Conservation (phyloP, 2,329 filamentous ascomycete genomes). For the Aspergillus pseudotamarii region DNA sequence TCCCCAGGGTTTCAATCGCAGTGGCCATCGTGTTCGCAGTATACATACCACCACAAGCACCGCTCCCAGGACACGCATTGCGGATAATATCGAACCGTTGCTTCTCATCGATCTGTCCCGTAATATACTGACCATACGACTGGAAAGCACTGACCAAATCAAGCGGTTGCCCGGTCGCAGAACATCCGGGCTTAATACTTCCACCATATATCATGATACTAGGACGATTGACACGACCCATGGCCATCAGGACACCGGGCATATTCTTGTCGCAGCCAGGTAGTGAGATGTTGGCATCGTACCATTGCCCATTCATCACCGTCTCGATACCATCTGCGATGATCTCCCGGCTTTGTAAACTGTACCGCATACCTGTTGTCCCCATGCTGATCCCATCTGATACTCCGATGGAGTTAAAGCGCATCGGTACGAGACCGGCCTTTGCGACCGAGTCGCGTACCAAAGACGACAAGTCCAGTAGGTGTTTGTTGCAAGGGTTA, state of each 20-base stretch:
- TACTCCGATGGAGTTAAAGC: conserved; percentile 97
- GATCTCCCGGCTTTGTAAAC: conserved; percentile 86
- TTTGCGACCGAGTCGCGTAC: conserved; percentile 69
- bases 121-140: conserved; percentile 86
- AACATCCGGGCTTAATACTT: conserved; percentile 85
- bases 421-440: conserved; percentile 82
- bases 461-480: conserved; percentile 77
- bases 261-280: conserved; percentile 99
- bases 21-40: conserved; percentile 76
- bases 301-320: conserved; percentile 96
- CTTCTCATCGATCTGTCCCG: conserved; percentile 14
- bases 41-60: conserved; percentile 86
- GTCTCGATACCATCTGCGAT: conserved; percentile 98
- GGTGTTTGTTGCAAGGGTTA: conserved; percentile 99
- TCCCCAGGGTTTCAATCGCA: conserved; percentile 71
- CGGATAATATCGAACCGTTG: conserved; percentile 18
- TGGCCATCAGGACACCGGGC: conserved; percentile 84
- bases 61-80: conserved; percentile 81
- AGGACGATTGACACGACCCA: conserved; percentile 87
- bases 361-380: conserved; percentile 92
- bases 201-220: conserved; percentile 96
- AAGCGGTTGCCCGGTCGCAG: conserved; percentile 66
- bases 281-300: conserved; percentile 91
- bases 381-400: conserved; percentile 72
- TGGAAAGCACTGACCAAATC: conserved; percentile 96